Conservation (phyloP, 208 protist genomes). For the Porcisia hertigi region DNA sequence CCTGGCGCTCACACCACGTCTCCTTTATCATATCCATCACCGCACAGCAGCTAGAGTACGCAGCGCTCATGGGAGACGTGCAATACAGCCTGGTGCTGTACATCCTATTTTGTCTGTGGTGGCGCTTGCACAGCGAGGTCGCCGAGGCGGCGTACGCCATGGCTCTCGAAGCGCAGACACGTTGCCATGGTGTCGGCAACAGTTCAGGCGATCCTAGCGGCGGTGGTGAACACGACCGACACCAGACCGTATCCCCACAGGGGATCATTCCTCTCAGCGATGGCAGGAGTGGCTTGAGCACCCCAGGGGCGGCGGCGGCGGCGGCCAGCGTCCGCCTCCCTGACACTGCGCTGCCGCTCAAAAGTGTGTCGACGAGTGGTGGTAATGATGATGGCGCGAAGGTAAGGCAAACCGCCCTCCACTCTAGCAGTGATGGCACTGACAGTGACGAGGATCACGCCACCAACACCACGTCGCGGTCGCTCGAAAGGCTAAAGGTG, state of each 20-base stretch:
- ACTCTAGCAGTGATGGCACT: neutral
- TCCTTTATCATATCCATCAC: conserved; percentile 59
- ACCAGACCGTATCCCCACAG: neutral
- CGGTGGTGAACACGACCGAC: neutral
- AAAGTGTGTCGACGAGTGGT: neutral
- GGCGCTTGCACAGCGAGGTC: conserved; percentile 55
- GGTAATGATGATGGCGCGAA: neutral
- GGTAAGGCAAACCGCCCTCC: neutral
- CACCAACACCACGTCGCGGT: neutral
- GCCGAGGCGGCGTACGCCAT: conserved; percentile 26
- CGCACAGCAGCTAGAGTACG: conserved; percentile 68
- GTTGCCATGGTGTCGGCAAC: neutral
- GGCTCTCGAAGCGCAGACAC: neutral
- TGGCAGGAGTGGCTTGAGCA: neutral
- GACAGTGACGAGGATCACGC: neutral
- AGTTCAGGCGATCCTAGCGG: neutral
- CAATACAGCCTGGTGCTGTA: conserved; percentile 83
- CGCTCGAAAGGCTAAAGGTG: conserved; percentile 2
- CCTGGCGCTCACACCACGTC: conserved; percentile 64
- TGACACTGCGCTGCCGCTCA: neutral
- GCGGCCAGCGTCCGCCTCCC: neutral
- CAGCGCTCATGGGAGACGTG: conserved; percentile 75
- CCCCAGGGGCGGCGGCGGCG: neutral
- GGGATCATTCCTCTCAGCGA: neutral
- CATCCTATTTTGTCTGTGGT: conserved; percentile 81